Conservation (phyloP, 1,284 basidiomycete species). For the Entoloma clypeatum region DNA sequence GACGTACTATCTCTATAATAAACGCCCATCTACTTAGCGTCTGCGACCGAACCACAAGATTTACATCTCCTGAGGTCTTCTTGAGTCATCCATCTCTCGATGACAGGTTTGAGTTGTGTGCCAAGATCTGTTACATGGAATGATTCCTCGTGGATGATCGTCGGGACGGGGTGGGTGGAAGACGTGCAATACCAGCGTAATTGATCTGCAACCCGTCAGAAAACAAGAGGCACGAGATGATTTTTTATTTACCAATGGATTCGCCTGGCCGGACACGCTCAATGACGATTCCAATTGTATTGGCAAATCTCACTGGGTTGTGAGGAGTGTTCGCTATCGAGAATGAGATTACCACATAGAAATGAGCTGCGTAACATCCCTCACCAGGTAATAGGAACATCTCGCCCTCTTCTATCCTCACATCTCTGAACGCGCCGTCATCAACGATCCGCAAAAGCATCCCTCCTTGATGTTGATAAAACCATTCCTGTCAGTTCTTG, state of each 20-base stretch:
- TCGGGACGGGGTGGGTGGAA: conserved; percentile 62
- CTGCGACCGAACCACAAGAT: conserved; percentile 66
- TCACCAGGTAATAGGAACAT: conserved; percentile 93
- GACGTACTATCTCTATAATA: conserved; percentile 1
- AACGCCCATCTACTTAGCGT: conserved; percentile 54
- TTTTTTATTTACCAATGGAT: conserved; percentile 46
- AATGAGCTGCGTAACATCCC: no score
- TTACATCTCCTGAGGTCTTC: conserved; percentile 65
- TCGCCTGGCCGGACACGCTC: conserved; percentile 80
- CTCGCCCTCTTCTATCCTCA: conserved; percentile 89
- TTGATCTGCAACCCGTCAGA: conserved; percentile 55
- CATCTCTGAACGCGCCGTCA: conserved; percentile 82
- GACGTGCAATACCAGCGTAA: conserved; percentile 94
- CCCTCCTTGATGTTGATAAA: conserved; percentile 89
- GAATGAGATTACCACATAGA: background rate
- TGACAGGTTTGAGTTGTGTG: conserved; percentile 90
- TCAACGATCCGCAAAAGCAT: conserved; percentile 90
- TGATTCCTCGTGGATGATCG: conserved; percentile 80
- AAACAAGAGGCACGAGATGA: conserved; percentile 4
- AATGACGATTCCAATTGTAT: conserved; percentile 94
- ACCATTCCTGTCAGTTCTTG: conserved; percentile 72
- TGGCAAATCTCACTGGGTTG: conserved; percentile 86
- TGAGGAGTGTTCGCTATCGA: conserved; percentile 86
- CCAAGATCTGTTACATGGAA: conserved; percentile 93
- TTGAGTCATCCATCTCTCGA: conserved; percentile 71